phyloP scores from a whole-genome alignment of 1,284 basidiomycete genomes.

The Uromyces viciae-fabae region DNA sequence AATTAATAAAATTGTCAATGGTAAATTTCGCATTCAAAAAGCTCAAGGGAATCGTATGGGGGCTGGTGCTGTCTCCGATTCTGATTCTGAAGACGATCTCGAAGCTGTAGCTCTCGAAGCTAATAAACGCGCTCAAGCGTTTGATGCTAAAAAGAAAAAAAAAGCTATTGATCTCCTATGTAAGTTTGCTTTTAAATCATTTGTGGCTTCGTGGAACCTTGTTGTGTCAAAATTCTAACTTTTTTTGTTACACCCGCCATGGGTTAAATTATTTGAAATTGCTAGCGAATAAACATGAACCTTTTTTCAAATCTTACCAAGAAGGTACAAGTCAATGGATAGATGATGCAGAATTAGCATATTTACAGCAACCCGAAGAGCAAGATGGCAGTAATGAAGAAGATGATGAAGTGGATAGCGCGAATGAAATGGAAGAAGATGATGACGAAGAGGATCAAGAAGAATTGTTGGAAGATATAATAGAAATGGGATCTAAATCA shows the following conservation, averaged over 20 bases:
- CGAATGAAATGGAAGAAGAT: not conserved
- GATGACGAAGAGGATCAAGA: not conserved
- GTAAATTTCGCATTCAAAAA: constrained; percentile 23
- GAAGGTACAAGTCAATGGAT: constrained; percentile 22
- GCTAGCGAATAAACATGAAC: constrained; percentile 22
- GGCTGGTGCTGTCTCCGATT: constrained; percentile 28
- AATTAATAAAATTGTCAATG: constrained; percentile 16
- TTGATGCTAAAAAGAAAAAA: constrained; percentile 33
- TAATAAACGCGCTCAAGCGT: constrained; percentile 12
- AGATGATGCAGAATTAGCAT: constrained; percentile 39
- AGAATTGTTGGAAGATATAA: not conserved
- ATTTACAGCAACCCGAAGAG: constrained; percentile 28
- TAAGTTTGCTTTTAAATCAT: constrained; percentile 4
- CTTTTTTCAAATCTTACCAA: constrained; percentile 42
- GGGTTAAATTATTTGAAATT: not conserved
- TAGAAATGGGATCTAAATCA: too few species aligned
- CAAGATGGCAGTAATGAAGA: not conserved
- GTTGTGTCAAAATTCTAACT: not conserved
- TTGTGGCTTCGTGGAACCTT: not conserved
- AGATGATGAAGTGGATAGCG: constrained; percentile 16
- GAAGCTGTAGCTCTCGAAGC: constrained; percentile 20
- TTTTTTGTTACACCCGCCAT: not conserved
- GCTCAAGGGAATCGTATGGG: constrained; percentile 9
- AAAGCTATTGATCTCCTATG: constrained; percentile 27
- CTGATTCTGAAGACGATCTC: constrained; percentile 40